Conservation (phyloP, 2,329 filamentous ascomycete genomes). For the Fusarium sp. region DNA sequence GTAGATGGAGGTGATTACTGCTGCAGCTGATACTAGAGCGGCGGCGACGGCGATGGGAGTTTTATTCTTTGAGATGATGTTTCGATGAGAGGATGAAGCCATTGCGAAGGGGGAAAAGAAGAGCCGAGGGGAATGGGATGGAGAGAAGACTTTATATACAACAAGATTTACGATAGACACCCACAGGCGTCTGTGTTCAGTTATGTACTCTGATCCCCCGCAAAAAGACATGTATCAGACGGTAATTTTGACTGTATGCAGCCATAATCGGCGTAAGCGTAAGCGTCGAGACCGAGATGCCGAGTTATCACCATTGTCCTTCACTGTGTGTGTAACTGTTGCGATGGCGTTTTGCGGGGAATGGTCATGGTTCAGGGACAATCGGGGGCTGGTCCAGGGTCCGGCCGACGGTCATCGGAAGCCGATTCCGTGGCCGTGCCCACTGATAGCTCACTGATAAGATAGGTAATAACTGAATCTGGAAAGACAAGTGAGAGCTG, state of each 20-base stretch:
- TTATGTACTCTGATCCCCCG: constrained; percentile 27
- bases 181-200: constrained; percentile 2
- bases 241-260: constrained; percentile 30
- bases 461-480: not conserved
- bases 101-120: constrained; percentile 8
- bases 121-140: not conserved
- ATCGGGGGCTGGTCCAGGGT: constrained; percentile 2
- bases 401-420: constrained; percentile 29
- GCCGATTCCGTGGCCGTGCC: constrained; percentile 27
- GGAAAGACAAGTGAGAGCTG: constrained; percentile 6
- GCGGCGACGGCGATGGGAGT: constrained; percentile 36
- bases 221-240: constrained; percentile 4
- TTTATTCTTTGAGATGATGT: constrained; percentile 33
- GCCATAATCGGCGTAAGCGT: constrained; percentile 22
- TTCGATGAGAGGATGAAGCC: constrained; percentile 29
- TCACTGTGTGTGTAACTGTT: constrained; percentile 1
- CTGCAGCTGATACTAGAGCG: constrained; percentile 41
- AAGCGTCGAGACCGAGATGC: constrained; percentile 38
- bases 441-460: constrained; percentile 14
- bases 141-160: constrained; percentile 17
- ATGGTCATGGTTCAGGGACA: not conserved
- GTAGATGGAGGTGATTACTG: constrained; percentile 38
- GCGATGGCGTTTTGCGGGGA: constrained; percentile 35
- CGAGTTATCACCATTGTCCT: constrained; percentile 43
- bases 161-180: not conserved